Base-by-base conservation (phyloP, 768 basidiomycete species). In the Phaeolepiota aurea region DNA sequence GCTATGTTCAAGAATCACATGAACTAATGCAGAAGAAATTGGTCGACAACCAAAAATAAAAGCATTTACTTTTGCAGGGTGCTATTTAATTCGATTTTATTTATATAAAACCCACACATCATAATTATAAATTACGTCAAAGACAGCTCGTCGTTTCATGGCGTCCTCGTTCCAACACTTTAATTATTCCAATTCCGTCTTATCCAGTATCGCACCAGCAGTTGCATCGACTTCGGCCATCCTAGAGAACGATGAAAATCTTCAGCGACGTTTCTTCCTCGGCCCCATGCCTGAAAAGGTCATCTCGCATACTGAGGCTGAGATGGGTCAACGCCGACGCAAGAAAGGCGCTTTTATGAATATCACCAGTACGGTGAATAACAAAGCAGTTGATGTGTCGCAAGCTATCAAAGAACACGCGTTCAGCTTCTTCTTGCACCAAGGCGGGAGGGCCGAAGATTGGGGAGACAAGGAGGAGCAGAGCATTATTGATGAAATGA, bases 231-330 rank as follows among this genome's bases (percentile, higher is more conserved):
- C n/a, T n/a, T n/a, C n/a, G n/a, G n/a, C n/a, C n/a, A n/a, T n/a
- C n/a, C 25, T 45, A 46, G n/a, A 64, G 71, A 55, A 55, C 50
- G 7, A 28, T 28, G 25, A 28, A 7, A 28, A 20, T 42, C 28
- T 47, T 23, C 64, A 63, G 44, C 66, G 66, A 41, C 72, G 87
- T 20, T 56, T 81, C 39, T 88, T 88, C 58, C 66, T 90, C 32
- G 87, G 87, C 0, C 82, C 87, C 3, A 70, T 88, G 66, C 86
- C 85, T 10, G 77, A 81, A 52, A 74, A 69, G 42, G 65, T 77
- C 42, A 58, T 76, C 41, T 59, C 59, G 3, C 58, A 56, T 38
- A 58, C 62, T 33, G 67, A 75, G 47, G 55, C 54, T n/a, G 52
- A 62, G 30, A 41, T 51, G n/a, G 33, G 42, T 42, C 55, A 46